A percentile compares a stretch with the other conserved stretches of the same genome.
These are phyloP conservation scores for Pseudognaphalium luteoalbum DNA, from an alignment of 129 eudicot genomes.

Conservation along the genomic window DNA sequence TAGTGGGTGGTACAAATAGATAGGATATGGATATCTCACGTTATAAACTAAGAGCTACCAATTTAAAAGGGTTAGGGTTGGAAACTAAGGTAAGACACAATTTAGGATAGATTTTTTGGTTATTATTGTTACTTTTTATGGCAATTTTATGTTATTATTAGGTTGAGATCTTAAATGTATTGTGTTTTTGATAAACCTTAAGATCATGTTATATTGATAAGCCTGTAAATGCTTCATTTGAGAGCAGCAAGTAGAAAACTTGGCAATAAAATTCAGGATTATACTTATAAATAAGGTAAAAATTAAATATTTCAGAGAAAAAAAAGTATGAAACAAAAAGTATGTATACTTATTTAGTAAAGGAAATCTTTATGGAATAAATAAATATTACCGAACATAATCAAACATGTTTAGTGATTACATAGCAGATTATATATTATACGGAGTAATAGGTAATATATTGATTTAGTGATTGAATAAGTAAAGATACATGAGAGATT, in stretches of 20 bases:
- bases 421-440: neutral
- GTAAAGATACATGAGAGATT: conserved; percentile 15
- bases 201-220: too few relatives aligned
- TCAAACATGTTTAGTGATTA: conserved; percentile 1
- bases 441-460: too few relatives aligned
- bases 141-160: neutral
- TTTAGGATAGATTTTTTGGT: too few relatives aligned
- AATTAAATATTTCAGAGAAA: too few relatives aligned
- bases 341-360: too few relatives aligned
- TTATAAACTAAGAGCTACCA: conserved; percentile 16
- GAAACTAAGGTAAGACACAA: neutral
- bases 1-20: conserved; percentile 14
- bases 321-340: too few relatives aligned
- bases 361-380: neutral
- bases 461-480: neutral
- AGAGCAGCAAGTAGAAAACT: too few relatives aligned
- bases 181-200: too few relatives aligned
- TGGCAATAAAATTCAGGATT: too few relatives aligned
- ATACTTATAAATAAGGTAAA: too few relatives aligned
- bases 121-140: too few relatives aligned
- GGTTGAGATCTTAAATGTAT: neutral
- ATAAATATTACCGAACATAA: neutral
- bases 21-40: conserved; percentile 19
- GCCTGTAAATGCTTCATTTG: too few relatives aligned
- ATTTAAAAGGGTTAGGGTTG: conserved; percentile 21